A percentile compares a stretch with the other conserved stretches of the same genome.
phyloP scores from a whole-genome alignment of 2,329 filamentous ascomycete genomes.

The Phaeosphaeria sp. region DNA sequence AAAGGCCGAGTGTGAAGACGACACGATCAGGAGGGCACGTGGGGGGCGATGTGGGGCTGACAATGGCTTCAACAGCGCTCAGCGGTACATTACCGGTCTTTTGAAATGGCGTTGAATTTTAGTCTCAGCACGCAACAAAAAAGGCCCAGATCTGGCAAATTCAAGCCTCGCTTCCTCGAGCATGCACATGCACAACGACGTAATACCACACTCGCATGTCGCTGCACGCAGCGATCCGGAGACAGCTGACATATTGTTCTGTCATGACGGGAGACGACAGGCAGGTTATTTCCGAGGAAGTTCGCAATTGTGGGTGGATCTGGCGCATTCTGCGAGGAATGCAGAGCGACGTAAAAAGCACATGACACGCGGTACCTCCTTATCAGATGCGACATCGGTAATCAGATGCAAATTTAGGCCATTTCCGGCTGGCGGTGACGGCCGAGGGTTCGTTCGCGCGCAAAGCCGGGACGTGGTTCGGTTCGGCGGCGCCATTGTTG shows the following conservation, averaged over 20 bases:
- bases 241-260: background rate
- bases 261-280: background rate
- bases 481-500: background rate
- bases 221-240: background rate
- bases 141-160: background rate
- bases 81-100: background rate
- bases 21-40: background rate
- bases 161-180: background rate
- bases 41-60: background rate
- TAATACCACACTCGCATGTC: background rate
- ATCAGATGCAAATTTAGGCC: background rate
- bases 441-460: background rate
- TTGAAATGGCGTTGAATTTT: background rate
- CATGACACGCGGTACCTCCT: background rate
- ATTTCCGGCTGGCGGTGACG: background rate
- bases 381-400: conserved; percentile 1
- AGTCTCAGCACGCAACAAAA: background rate
- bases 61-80: background rate
- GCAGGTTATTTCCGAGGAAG: background rate
- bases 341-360: background rate
- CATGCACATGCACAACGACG: background rate
- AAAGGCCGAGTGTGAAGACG: background rate
- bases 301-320: background rate
- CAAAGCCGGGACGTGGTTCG: background rate
- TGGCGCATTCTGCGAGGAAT: background rate